Evolutionary conservation across 1,139 yeast genomes (phyloP), one percentile per base, ranked within the genome.

Genomic region (Scheffersomyces stambukii): DNA sequence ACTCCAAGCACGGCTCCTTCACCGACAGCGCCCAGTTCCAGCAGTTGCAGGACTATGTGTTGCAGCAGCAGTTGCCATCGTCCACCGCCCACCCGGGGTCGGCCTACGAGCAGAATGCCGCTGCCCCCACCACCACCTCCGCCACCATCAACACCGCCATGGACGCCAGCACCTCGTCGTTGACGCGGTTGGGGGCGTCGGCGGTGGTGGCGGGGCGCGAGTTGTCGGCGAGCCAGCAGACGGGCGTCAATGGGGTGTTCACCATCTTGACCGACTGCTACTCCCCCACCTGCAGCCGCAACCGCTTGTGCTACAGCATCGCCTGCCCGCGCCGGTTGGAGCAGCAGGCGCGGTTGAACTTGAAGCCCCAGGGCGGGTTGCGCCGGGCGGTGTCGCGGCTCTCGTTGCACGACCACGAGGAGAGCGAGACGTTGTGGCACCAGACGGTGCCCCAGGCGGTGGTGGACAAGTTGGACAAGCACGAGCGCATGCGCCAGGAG

Each of bases 311-410:
- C 58, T 91, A 91, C 57, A 83, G 95, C 31, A 89, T 91, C 43
- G 94, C 96, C n/a, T 91, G 98, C 60, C 98, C 98, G 8, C 74
- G 96, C 43, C 74, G 98, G 42, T 64, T 91, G 28, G 98, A 91
- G 56, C 98, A 91, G 54, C 97, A 91, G 51, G 96, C 96, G 3
- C 69, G 97, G 34, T 69, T 86, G 36, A 86, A 88, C 46, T 70
- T 85, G 75, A 85, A 86, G 53, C 88, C 94, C 6, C 84, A 84
- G 46, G 91, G 95, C 22, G 95, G 94, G 1, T 69, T 91, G 45
- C 76, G 79, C 41, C 68, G 95, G 24, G 88, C 94, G 6, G 94
- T 85, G 27, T 79, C 91, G 6, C 70, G 85, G 45, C 69, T 86
- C 16, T 81, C 95, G 2, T 57, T 85, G 26, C 81, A 81, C 41